Evolutionary conservation across 202 grass and related monocot genomes (phyloP).

Genomic region (Carex arenaria): DNA sequence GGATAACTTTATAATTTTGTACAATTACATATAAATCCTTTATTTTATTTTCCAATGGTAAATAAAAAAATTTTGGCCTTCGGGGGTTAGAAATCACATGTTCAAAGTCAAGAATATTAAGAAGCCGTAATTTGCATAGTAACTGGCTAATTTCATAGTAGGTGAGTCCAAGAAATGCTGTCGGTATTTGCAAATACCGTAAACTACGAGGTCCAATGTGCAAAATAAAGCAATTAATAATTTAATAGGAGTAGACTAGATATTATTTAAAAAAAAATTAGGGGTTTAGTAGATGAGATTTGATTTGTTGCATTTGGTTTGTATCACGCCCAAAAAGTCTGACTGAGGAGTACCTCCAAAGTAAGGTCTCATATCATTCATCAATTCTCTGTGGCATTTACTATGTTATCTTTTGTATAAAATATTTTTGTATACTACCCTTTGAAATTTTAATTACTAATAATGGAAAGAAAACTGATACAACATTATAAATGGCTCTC

Average conservation of each 20-base stretch:
- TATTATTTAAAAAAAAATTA: conserved; percentile 3
- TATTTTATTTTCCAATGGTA: too few species aligned
- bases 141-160: too few species aligned
- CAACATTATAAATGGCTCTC: too few species aligned
- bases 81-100: too few species aligned
- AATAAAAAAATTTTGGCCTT: too few species aligned
- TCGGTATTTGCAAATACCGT: background rate
- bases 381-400: background rate
- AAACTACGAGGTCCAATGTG: background rate
- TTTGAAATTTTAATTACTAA: background rate
- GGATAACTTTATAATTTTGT: too few species aligned
- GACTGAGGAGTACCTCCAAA: conserved; percentile 19
- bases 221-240: background rate
- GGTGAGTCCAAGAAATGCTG: background rate
- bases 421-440: background rate
- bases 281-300: conserved; percentile 1
- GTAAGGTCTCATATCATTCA: background rate
- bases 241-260: background rate
- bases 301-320: conserved; percentile 22
- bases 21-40: too few species aligned
- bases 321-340: conserved; percentile 21
- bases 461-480: background rate
- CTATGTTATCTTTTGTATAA: background rate
- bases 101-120: too few species aligned
- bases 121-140: too few species aligned